phyloP scores from a whole-genome alignment of 176 grass and related monocot genomes.

The Eragrostis nindensis region DNA sequence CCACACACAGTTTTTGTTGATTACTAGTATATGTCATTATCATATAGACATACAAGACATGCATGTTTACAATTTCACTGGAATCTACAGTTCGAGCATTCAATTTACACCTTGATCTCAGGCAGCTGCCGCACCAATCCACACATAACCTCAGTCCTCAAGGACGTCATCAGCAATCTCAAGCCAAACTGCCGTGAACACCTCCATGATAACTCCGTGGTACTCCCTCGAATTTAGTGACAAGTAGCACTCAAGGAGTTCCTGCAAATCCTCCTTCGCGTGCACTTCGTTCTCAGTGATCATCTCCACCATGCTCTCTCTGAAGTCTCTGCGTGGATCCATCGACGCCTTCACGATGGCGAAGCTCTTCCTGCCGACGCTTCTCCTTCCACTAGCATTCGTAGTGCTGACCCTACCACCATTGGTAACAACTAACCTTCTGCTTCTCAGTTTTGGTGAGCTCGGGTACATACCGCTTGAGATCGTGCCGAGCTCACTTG shows the following conservation, averaged over 20 bases:
- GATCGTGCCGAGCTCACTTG: background rate
- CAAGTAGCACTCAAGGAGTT: conserved; percentile 69
- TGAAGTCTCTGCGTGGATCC: conserved; percentile 64
- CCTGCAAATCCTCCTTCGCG: conserved; percentile 52
- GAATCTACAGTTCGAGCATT: too few species aligned
- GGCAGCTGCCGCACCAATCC: background rate
- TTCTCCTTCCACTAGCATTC: background rate
- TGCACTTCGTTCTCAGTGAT: conserved; percentile 57
- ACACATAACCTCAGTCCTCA: conserved; percentile 25
- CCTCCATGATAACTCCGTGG: conserved; percentile 80
- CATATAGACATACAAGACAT: too few species aligned
- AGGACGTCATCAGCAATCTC: conserved; percentile 21
- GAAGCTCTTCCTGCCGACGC: conserved; percentile 13
- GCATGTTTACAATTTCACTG: too few species aligned
- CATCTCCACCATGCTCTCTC: conserved; percentile 79
- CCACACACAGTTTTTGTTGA: too few species aligned
- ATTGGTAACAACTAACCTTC: conserved; percentile 18
- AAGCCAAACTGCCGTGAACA: conserved; percentile 58
- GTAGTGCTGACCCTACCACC: background rate
- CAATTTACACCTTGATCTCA: too few species aligned
- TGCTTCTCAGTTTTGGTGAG: conserved; percentile 52
- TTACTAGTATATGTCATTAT: too few species aligned
- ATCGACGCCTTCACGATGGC: conserved; percentile 54
- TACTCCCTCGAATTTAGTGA: conserved; percentile 65
- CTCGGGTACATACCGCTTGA: conserved; percentile 24